A percentile compares a stretch with the other conserved stretches of the same genome.
phyloP scores from a whole-genome alignment of 257 asterid species.

The Gentiana macrophylla region DNA sequence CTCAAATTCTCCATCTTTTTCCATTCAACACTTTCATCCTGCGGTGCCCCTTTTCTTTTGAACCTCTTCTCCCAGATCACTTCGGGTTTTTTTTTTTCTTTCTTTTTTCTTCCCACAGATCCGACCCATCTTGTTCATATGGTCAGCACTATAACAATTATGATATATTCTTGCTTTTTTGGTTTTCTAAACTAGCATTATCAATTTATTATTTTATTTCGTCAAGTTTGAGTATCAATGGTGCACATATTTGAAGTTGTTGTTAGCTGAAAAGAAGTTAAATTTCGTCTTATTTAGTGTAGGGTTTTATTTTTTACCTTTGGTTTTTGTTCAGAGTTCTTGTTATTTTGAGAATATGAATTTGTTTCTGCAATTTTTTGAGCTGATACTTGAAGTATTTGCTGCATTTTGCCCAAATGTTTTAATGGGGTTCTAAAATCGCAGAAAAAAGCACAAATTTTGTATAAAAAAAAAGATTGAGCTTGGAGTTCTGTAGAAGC shows the following conservation, averaged over 20 bases:
- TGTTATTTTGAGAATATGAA: too few species aligned
- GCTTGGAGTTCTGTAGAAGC: constrained; percentile 16
- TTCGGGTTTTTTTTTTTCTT: neutral
- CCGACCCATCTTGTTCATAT: constrained; percentile 8
- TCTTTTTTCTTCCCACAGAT: constrained; percentile 13
- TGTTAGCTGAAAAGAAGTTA: neutral
- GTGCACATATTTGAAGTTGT: neutral
- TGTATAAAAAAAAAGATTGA: constrained; percentile 6
- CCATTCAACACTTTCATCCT: too few species aligned
- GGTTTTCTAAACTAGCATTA: neutral
- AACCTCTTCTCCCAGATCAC: constrained; percentile 14
- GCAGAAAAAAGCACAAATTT: constrained; percentile 14
- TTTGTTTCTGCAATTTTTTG: neutral
- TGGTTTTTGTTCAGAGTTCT: too few species aligned
- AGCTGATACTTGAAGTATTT: neutral
- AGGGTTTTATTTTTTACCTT: neutral
- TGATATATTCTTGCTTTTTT: neutral
- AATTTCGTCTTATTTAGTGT: neutral
- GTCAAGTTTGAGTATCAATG: neutral
- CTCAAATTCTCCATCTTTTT: neutral
- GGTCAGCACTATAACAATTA: constrained; percentile 8
- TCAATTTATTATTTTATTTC: neutral
- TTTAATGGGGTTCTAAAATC: neutral
- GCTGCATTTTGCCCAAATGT: constrained; percentile 1
- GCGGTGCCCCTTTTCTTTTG: neutral